Base-by-base conservation (phyloP, 2,329 filamentous ascomycete genomes). In the Paracoccidioides brasiliensis region DNA sequence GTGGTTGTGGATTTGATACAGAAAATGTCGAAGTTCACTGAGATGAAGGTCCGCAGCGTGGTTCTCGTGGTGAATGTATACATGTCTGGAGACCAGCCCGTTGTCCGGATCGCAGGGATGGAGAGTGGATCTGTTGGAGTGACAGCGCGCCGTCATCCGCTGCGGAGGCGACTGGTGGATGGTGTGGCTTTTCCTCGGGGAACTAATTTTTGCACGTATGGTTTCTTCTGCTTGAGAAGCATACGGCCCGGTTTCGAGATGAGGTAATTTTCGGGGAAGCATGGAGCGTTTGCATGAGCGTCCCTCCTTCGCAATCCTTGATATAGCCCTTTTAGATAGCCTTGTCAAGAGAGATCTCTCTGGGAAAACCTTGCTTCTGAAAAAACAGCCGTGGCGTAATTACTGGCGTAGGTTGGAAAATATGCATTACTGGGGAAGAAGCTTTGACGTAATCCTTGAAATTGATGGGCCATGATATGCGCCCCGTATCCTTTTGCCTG, bases 341-440 rank as follows among this genome's bases (percentile, higher is more conserved):
- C 63, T 82, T 83, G 55, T 88, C 84, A 1, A 95, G 80, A 0
- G 87, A 91, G 62, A 95, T 93, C 63, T 94, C 88, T 69, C 94
- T 94, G n/a, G 89, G 94, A 67, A 95, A 95, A 0, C 89, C 89
- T 67, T 95, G 89, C 68, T 95, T 95, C 70, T 94, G 90, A 71
- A 95, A 71, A 95, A 95, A 69, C 94, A 95, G 9, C 89, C 58
- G 90, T 94, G 42, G 89, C 89, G 65, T 93, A 93, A 70, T 95
- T 94, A 69, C 94, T 89, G 62, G 89, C 89, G 64, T 94, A 95
- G 1, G 89, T 94, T 3, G 94, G 78, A 70, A 95, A 94, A 70
- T 95, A 70, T 95, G 87, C 88, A 93, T 93, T 52, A 94, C 87
- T 61, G 88, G 82, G 56, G 85, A 89, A 0, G 88, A 91, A n/a